Percentiles rank a stretch among this genome's conserved stretches.
Conservation (phyloP, 306 rosid genomes). For the Cicer cuneatum region DNA sequence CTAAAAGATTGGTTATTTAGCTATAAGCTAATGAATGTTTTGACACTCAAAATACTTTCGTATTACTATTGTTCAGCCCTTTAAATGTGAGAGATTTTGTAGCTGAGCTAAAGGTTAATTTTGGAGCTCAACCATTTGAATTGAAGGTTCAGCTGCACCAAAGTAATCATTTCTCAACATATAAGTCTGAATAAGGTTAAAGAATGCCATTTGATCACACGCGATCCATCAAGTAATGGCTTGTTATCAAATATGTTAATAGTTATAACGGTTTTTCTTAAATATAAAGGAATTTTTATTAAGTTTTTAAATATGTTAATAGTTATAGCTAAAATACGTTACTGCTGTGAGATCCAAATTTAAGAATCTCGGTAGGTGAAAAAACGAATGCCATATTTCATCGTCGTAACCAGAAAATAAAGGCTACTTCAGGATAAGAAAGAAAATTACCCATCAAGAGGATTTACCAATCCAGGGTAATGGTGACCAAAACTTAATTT, state of each 20-base stretch:
- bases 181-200: constrained; percentile 29
- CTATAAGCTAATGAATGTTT: no score
- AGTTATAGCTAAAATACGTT: no score
- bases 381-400: constrained; percentile 15
- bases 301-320: no score
- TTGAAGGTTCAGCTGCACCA: constrained; percentile 8
- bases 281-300: background rate
- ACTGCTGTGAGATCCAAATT: constrained; percentile 18
- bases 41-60: no score
- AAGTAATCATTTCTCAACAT: constrained; percentile 25
- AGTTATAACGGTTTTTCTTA: background rate
- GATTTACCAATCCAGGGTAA: constrained; percentile 85
- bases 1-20: background rate
- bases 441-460: constrained; percentile 87
- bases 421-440: constrained; percentile 36
- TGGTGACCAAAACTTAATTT: constrained; percentile 77
- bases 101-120: background rate
- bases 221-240: background rate
- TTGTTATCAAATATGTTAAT: constrained; percentile 17
- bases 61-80: no score
- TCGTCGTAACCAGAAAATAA: constrained; percentile 39
- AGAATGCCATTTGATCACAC: constrained; percentile 8
- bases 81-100: background rate
- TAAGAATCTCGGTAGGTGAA: constrained; percentile 2
- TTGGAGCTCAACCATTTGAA: constrained; percentile 17